Conservation (phyloP, 345 rosid genomes). For the Gossypium thurberi region DNA sequence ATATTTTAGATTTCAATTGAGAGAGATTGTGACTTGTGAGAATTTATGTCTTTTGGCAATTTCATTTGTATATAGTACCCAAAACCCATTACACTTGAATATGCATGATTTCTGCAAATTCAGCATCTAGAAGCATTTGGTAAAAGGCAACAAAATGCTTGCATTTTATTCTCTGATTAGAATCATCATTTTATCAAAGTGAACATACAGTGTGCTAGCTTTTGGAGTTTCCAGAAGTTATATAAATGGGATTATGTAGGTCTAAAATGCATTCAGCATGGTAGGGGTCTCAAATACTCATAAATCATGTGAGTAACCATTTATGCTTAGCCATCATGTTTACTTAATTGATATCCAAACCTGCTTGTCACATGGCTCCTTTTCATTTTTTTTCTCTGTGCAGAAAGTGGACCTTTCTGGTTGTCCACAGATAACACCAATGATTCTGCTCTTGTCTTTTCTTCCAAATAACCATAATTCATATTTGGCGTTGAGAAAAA, state of each 20-base stretch:
- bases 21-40: not conserved
- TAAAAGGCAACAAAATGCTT: not conserved
- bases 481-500: constrained; percentile 26
- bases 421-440: constrained; percentile 53
- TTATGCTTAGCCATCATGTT: not conserved
- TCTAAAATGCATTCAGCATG: not conserved
- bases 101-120: not conserved
- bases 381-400: constrained; percentile 7
- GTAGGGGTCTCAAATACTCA: not conserved
- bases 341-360: not conserved
- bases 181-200: not conserved
- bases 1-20: not conserved
- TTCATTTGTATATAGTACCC: not conserved
- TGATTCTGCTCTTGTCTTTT: constrained; percentile 41
- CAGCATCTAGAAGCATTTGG: not conserved
- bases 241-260: not conserved
- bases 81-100: not conserved
- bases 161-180: not conserved
- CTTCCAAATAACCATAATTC: constrained; percentile 30
- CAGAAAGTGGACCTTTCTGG: constrained; percentile 69
- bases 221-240: not conserved
- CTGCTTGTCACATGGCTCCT: not conserved
- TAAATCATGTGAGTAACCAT: not conserved
- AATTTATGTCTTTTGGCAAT: not conserved
- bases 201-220: not conserved